phyloP scores from a whole-genome alignment of 495 filamentous ascomycete genomes.

The Beverwykella pulmonaria region DNA sequence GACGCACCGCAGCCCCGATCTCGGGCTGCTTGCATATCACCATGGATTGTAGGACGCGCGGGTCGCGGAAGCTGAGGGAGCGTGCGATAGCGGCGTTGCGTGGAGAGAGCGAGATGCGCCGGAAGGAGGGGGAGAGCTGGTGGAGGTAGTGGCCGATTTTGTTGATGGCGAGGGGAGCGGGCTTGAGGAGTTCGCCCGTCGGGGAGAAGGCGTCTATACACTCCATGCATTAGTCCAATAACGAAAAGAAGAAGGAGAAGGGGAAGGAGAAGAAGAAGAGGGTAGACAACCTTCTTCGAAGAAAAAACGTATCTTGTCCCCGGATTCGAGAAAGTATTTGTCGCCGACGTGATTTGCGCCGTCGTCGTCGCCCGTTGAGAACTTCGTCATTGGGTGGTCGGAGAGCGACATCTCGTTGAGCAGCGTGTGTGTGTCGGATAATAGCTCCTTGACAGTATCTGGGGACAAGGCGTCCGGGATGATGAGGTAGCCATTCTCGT shows the following conservation, averaged over 20 bases:
- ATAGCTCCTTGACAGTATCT: slow-evolving; percentile 65
- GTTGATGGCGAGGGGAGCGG: slow-evolving; percentile 83
- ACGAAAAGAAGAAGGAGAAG: not conserved
- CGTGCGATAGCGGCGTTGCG: slow-evolving; percentile 68
- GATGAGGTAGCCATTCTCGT: slow-evolving; percentile 85
- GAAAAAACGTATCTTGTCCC: slow-evolving; percentile 94
- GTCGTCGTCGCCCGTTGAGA: slow-evolving; percentile 73
- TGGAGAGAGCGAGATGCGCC: slow-evolving; percentile 57
- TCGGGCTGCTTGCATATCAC: slow-evolving; percentile 97
- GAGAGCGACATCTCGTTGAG: slow-evolving; percentile 74
- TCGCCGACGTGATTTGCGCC: slow-evolving; percentile 77
- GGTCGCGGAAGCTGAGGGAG: slow-evolving; percentile 72
- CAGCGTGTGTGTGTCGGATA: slow-evolving; percentile 71
- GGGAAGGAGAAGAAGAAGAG: not conserved
- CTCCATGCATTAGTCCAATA: not conserved
- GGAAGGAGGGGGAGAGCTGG: slow-evolving; percentile 70
- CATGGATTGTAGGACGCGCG: slow-evolving; percentile 86
- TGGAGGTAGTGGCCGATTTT: slow-evolving; percentile 96
- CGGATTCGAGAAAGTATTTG: slow-evolving; percentile 86
- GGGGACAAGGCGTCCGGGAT: slow-evolving; percentile 75
- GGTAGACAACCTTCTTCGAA: slow-evolving; percentile 73
- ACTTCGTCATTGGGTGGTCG: slow-evolving; percentile 87
- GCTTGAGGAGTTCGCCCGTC: slow-evolving; percentile 63
- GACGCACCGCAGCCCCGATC: slow-evolving; percentile 84
- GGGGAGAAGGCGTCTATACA: slow-evolving; percentile 65